Evolutionary conservation across 805 yeast genomes (phyloP), one percentile per base, ranked within the genome.

Genomic region (Novakomyces olei): DNA sequence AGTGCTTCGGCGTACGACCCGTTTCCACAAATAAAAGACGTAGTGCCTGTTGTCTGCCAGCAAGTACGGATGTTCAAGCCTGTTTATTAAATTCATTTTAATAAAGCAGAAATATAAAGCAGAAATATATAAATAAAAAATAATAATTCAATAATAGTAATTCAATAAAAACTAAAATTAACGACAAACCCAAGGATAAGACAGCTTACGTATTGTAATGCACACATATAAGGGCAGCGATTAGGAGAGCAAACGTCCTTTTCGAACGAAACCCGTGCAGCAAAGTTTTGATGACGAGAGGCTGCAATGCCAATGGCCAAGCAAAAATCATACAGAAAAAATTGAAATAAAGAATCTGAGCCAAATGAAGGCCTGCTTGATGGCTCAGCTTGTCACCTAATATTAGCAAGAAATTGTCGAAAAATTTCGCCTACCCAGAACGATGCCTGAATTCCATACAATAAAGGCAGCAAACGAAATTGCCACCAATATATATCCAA

Each of bases 31-130:
- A 51, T 88, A 88, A 49, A 88, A 88, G 1, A 92, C 71, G 49
- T 71, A 80, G 51, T 88, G 98, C 44, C 98, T 67, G 54, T 88
- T 88, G 50, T 88, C 98, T 0, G 96, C 91, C 28, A 85, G 59
- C 26, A 88, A 51, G 50, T 85, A 88, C 5, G 95, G 95, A 50
- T 88, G 98, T 2, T 70, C 72, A 19, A 16, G 12, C 20, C 32
- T 29, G n/a, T n/a, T n/a, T n/a, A n/a, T n/a, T n/a, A n/a, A n/a
- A n/a, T n/a, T n/a, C n/a, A n/a, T n/a, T n/a, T n/a, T n/a, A n/a
- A 16, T 15, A 16, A 12, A 36, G 22, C 14, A 18, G 9, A n/a
- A 5, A 9, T 6, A 6, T n/a, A 8, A 14, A 9, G 29, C 15
- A 29, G 17, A 28, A 15, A n/a, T n/a, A n/a, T n/a, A n/a, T n/a